These are phyloP conservation scores for Xylariomycetidae sp. DNA, from an alignment of 2,329 filamentous ascomycete genomes.

Conservation along the genomic window DNA sequence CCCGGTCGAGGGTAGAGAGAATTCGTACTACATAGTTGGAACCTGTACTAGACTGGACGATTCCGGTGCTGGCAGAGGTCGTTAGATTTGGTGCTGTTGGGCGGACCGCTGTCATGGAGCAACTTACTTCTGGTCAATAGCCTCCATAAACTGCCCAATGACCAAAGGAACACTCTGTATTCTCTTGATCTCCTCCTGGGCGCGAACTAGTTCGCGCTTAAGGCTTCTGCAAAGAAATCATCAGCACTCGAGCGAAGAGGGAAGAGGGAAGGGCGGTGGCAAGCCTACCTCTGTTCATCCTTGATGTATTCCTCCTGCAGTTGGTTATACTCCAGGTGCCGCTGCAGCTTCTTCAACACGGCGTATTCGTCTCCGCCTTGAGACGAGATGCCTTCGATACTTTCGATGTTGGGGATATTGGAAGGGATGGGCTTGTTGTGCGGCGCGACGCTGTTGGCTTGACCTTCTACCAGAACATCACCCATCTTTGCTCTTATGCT, in stretches of 20 bases:
- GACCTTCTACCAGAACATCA: slow-evolving; percentile 80
- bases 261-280: background rate
- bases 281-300: slow-evolving; percentile 83
- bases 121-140: slow-evolving; percentile 94
- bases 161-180: slow-evolving; percentile 98
- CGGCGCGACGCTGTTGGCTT: slow-evolving; percentile 66
- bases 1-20: slow-evolving; percentile 94
- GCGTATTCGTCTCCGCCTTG: slow-evolving; percentile 92
- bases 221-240: slow-evolving; percentile 63
- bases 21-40: slow-evolving; percentile 99
- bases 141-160: slow-evolving; percentile 99
- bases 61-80: slow-evolving; percentile 71
- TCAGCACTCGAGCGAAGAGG: slow-evolving; percentile 74
- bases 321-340: slow-evolving; percentile 97
- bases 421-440: slow-evolving; percentile 77
- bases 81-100: slow-evolving; percentile 2
- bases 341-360: slow-evolving; percentile 91
- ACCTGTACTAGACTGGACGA: slow-evolving; percentile 96
- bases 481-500: slow-evolving; percentile 71
- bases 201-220: slow-evolving; percentile 93
- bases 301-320: slow-evolving; percentile 99
- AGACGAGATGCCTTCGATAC: slow-evolving; percentile 75
- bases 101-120: slow-evolving; percentile 8
- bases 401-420: slow-evolving; percentile 84
- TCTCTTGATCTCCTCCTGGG: slow-evolving; percentile 98